Conservation (phyloP, 441 rosid genomes). For the Euphorbia schlechtendalii region DNA sequence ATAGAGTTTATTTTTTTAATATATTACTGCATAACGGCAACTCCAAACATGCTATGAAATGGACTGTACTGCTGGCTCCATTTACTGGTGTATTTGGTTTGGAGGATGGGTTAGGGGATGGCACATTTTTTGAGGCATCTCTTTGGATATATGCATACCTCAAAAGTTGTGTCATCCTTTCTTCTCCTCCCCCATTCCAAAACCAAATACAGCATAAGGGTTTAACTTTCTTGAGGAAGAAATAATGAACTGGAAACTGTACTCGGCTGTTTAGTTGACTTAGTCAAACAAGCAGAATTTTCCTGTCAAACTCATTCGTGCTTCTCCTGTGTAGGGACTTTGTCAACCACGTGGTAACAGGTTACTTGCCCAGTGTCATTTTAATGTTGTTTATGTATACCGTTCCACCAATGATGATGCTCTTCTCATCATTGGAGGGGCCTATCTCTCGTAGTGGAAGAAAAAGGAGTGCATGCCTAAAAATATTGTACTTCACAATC, state of each 20-base stretch:
- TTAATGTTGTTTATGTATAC: conserved; percentile 52
- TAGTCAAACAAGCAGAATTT: background rate
- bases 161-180: too few species aligned
- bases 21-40: background rate
- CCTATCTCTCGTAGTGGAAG: conserved; percentile 64
- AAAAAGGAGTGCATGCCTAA: conserved; percentile 79
- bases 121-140: too few species aligned
- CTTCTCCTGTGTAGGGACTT: conserved; percentile 41
- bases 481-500: conserved; percentile 72
- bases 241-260: background rate
- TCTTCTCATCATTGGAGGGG: conserved; percentile 75
- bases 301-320: conserved; percentile 11
- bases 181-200: too few species aligned
- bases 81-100: too few species aligned
- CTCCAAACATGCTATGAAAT: too few species aligned
- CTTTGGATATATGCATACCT: too few species aligned
- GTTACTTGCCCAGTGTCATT: conserved; percentile 91
- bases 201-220: too few species aligned
- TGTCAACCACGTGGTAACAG: conserved; percentile 62
- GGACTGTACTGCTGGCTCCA: too few species aligned
- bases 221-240: background rate
- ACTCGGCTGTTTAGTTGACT: background rate
- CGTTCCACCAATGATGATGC: conserved; percentile 89
- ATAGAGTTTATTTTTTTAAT: background rate
- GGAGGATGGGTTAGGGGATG: too few species aligned